Evolutionary conservation across 2,329 filamentous ascomycete species (phyloP).

Genomic region (Fusarium sterilihyphosum): DNA sequence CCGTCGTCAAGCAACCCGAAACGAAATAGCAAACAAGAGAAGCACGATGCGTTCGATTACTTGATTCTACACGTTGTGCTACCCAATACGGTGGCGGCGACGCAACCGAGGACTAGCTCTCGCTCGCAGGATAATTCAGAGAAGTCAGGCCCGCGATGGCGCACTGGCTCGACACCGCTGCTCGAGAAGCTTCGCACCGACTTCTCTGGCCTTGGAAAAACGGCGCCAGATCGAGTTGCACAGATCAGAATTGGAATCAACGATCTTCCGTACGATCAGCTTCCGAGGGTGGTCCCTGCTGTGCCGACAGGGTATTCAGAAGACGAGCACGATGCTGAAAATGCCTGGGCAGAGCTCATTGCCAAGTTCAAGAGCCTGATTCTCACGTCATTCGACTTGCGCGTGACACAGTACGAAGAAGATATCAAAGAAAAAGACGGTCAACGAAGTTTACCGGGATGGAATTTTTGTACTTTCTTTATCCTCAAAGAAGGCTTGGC

Average conservation of each 20-base stretch:
- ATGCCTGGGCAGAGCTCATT: slow-evolving; percentile 85
- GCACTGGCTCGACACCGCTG: slow-evolving; percentile 81
- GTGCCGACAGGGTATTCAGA: slow-evolving; percentile 74
- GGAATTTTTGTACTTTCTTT: slow-evolving; percentile 99
- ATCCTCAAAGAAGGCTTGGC: slow-evolving; percentile 96
- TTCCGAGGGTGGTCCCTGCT: slow-evolving; percentile 70
- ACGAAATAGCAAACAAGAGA: slow-evolving; percentile 76
- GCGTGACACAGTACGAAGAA: slow-evolving; percentile 94
- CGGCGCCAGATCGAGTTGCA: slow-evolving; percentile 78
- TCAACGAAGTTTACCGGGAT: slow-evolving; percentile 87
- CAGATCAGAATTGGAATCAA: slow-evolving; percentile 84
- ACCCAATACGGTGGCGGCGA: slow-evolving; percentile 83
- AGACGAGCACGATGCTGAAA: slow-evolving; percentile 79
- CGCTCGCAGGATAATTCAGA: slow-evolving; percentile 69
- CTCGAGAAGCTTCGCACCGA: slow-evolving; percentile 90
- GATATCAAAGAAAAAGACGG: slow-evolving; percentile 95
- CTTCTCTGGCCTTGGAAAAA: slow-evolving; percentile 81
- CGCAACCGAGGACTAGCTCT: slow-evolving; percentile 74
- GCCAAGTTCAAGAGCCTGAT: slow-evolving; percentile 89
- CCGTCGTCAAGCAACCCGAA: slow-evolving; percentile 66
- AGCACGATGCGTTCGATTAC: slow-evolving; percentile 97
- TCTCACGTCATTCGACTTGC: slow-evolving; percentile 86
- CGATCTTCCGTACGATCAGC: slow-evolving; percentile 71
- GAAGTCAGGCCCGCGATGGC: slow-evolving; percentile 79
- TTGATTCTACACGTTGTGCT: slow-evolving; percentile 92